Percentiles rank a stretch among this genome's conserved stretches.
phyloP scores from a whole-genome alignment of 805 yeast species.

The Metschnikowia arizonensis region DNA sequence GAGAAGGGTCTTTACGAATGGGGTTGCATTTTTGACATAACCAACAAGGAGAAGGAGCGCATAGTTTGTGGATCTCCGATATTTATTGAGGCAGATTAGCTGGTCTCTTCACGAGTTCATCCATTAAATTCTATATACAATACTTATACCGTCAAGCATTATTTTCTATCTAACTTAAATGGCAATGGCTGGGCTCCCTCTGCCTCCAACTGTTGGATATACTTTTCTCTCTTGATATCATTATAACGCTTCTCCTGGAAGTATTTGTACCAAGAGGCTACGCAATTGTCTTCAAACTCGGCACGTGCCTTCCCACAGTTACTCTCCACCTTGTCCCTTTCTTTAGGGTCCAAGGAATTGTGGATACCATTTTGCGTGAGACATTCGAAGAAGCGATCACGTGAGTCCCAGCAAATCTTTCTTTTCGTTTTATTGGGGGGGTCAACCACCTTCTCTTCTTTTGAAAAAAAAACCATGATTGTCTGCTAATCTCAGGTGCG shows the following conservation, averaged over 20 bases:
- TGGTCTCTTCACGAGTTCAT: not conserved
- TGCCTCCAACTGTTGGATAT: slow-evolving; percentile 65
- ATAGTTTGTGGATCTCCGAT: slow-evolving; percentile 31
- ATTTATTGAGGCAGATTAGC: slow-evolving; percentile 26
- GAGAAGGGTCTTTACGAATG: slow-evolving; percentile 82
- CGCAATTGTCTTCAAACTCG: slow-evolving; percentile 72
- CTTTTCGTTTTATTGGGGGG: slow-evolving; percentile 67
- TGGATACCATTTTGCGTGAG: slow-evolving; percentile 62
- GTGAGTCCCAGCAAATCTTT: slow-evolving; percentile 81
- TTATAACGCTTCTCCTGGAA: slow-evolving; percentile 86
- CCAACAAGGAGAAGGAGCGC: slow-evolving; percentile 18
- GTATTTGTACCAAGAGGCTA: slow-evolving; percentile 81
- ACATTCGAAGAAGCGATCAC: slow-evolving; percentile 77
- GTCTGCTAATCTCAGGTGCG: not conserved
- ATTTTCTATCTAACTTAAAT: slow-evolving; percentile 26
- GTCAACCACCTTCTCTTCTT: slow-evolving; percentile 28
- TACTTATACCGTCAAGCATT: slow-evolving; percentile 1
- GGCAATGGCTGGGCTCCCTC: slow-evolving; percentile 45
- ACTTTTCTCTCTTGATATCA: slow-evolving; percentile 64
- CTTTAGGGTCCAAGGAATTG: slow-evolving; percentile 60
- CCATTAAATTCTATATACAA: slow-evolving; percentile 10
- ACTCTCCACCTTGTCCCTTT: slow-evolving; percentile 43
- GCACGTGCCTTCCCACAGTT: slow-evolving; percentile 55
- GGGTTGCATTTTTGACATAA: slow-evolving; percentile 44
- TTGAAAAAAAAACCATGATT: slow-evolving; percentile 51